A percentile compares a stretch with the other conserved stretches of the same genome.
These are phyloP conservation scores for Diutina sp. DNA, from an alignment of 1,139 yeast species.

Conservation along the genomic window DNA sequence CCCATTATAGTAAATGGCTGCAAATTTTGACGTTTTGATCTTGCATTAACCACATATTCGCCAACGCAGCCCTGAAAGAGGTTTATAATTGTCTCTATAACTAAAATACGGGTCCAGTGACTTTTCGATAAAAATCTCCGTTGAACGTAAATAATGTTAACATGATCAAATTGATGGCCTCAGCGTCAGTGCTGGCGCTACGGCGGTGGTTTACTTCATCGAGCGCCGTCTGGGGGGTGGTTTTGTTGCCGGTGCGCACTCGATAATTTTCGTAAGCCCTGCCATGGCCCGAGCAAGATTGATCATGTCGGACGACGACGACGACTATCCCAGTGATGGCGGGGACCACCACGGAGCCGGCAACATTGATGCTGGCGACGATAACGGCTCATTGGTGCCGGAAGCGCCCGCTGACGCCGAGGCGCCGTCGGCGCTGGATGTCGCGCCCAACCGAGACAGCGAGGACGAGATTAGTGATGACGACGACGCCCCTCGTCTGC, in stretches of 20 bases:
- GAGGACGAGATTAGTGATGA: neutral
- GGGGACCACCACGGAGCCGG: neutral
- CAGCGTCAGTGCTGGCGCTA: too few relatives aligned
- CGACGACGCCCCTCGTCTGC: neutral
- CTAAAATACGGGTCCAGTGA: neutral
- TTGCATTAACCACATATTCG: neutral
- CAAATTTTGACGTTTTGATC: neutral
- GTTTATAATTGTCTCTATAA: neutral
- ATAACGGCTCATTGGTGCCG: neutral
- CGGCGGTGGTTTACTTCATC: neutral
- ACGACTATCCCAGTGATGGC: neutral
- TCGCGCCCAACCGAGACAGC: neutral
- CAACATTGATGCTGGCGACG: neutral
- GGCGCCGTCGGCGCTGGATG: neutral
- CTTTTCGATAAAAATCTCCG: too few relatives aligned
- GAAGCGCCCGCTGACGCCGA: neutral
- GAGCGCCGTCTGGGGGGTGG: neutral
- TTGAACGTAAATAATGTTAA: too few relatives aligned
- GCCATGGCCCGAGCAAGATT: neutral
- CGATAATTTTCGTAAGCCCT: neutral
- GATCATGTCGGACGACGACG: neutral
- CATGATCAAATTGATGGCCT: too few relatives aligned
- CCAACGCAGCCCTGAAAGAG: neutral
- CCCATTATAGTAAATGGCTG: neutral
- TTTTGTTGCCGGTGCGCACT: neutral